Conservation (phyloP, 805 yeast genomes). For the Candida lessepsii region DNA sequence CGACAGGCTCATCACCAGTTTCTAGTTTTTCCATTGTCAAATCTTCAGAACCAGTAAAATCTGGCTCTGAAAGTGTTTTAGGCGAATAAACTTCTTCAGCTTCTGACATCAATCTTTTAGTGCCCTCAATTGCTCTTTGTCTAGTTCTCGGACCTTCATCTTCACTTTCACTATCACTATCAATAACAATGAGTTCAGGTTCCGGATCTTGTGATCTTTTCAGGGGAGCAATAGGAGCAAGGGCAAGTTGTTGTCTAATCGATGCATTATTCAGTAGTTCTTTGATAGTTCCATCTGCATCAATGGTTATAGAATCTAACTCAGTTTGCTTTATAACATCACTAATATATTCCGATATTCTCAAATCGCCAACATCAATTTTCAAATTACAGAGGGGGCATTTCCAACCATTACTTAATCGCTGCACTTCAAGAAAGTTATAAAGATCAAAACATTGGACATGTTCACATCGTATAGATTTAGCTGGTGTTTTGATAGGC, state of each 20-base stretch:
- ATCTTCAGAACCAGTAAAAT: no score
- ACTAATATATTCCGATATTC: slow-evolving; percentile 69
- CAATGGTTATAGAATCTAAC: slow-evolving; percentile 64
- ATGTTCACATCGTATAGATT: slow-evolving; percentile 72
- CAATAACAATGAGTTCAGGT: slow-evolving; percentile 7
- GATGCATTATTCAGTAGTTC: slow-evolving; percentile 1
- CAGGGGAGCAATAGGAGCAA: no score
- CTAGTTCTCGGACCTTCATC: background rate
- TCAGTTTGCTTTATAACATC: slow-evolving; percentile 57
- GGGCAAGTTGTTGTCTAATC: background rate
- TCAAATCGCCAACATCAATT: slow-evolving; percentile 56
- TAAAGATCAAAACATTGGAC: slow-evolving; percentile 85
- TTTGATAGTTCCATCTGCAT: slow-evolving; percentile 60
- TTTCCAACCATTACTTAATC: slow-evolving; percentile 78
- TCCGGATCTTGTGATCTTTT: slow-evolving; percentile 1
- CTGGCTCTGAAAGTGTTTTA: no score
- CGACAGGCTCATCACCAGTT: background rate
- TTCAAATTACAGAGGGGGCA: slow-evolving; percentile 77
- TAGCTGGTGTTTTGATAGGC: slow-evolving; percentile 68
- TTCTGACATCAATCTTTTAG: no score
- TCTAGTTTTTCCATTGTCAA: no score
- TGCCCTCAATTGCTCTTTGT: no score
- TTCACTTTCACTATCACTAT: slow-evolving; percentile 8
- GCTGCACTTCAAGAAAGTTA: slow-evolving; percentile 71
- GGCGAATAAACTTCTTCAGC: no score